Conservation (phyloP, 1,139 yeast genomes). For the Debaryomyces fabryi region DNA sequence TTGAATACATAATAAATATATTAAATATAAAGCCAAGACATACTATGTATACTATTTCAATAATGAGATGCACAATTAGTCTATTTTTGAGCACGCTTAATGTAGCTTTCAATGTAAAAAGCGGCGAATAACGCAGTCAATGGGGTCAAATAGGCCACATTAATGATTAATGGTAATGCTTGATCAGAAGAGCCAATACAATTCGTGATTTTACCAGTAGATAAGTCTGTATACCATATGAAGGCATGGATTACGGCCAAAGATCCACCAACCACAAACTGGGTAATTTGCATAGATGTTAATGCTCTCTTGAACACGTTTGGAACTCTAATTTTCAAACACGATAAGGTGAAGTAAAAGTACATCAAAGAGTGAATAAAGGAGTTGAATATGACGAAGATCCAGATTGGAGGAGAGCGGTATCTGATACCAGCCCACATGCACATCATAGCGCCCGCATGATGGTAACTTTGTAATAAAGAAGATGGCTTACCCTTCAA, state of each 20-base stretch:
- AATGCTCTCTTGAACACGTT: conserved; percentile 57
- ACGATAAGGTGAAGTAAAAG: conserved; percentile 66
- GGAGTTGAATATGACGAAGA: conserved; percentile 77
- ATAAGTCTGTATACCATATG: conserved; percentile 58
- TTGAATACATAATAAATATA: background rate
- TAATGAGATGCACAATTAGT: background rate
- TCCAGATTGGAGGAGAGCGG: conserved; percentile 73
- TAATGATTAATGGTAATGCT: conserved; percentile 63
- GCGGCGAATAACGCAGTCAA: conserved; percentile 71
- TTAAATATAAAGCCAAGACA: conserved; percentile 2
- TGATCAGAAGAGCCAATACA: conserved; percentile 66
- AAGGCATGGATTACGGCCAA: conserved; percentile 66
- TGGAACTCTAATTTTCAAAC: conserved; percentile 65
- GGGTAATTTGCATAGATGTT: conserved; percentile 72
- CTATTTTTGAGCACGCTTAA: conserved; percentile 12
- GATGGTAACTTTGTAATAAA: conserved; percentile 74
- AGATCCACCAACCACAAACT: conserved; percentile 71
- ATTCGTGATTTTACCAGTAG: conserved; percentile 45
- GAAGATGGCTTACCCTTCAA: conserved; percentile 72
- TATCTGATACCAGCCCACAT: conserved; percentile 82
- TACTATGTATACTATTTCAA: background rate
- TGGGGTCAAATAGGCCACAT: conserved; percentile 69
- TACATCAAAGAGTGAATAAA: conserved; percentile 79
- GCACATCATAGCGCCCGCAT: conserved; percentile 81
- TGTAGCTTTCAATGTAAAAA: conserved; percentile 68